These are phyloP conservation scores for Xylaria flabelliformis DNA, from an alignment of 495 filamentous ascomycete species.

Conservation along the genomic window DNA sequence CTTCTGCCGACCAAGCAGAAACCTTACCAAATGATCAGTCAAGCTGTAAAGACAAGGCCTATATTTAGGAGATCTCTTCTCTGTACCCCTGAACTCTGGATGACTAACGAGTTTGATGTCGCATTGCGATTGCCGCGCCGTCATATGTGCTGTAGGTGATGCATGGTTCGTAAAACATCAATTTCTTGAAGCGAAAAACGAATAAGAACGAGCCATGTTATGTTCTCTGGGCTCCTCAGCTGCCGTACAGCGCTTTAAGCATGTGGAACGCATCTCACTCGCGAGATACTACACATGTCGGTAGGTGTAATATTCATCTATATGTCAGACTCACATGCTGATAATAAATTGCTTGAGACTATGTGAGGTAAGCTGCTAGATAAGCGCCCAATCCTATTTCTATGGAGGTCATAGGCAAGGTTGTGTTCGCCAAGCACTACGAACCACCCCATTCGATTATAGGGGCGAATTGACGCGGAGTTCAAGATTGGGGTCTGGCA, in stretches of 20 bases:
- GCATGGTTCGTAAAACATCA: not conserved
- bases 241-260: not conserved
- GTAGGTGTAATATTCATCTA: conserved; percentile 16
- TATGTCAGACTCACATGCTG: conserved; percentile 7
- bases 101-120: conserved; percentile 12
- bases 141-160: not conserved
- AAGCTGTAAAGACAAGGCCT: conserved; percentile 2
- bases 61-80: not conserved
- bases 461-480: not conserved
- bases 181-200: not conserved
- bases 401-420: conserved; percentile 1
- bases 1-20: conserved; percentile 2
- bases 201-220: not conserved
- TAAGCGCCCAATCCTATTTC: not conserved
- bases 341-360: conserved; percentile 15
- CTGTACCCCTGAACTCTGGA: not conserved
- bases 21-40: conserved; percentile 24
- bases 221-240: not conserved
- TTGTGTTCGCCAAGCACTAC: conserved; percentile 13
- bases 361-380: conserved; percentile 1
- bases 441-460: conserved; percentile 1
- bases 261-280: not conserved
- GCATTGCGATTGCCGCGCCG: not conserved
- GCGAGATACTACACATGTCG: not conserved
- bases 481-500: not conserved